Percentiles rank a stretch among this genome's conserved stretches.
Evolutionary conservation across 306 rosid species (phyloP).

Genomic region (Pterocarpus macrocarpus): DNA sequence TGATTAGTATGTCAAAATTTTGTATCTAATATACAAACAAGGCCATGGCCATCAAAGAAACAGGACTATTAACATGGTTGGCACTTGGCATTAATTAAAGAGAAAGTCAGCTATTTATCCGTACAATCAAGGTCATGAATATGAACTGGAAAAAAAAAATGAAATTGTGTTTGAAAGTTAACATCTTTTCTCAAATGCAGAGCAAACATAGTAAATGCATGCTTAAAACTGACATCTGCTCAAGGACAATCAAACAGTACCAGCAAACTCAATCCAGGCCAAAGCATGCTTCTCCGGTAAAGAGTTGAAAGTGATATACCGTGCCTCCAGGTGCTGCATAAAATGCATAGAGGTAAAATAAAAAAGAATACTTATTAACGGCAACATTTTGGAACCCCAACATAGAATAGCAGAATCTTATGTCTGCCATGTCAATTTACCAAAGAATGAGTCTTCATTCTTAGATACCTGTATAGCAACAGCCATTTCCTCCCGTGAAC

Average conservation of each 20-base stretch:
- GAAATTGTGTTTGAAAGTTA: neutral
- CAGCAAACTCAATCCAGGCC: constrained; percentile 93
- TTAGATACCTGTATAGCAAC: constrained; percentile 75
- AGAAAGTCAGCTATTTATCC: constrained; percentile 15
- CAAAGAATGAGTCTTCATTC: constrained; percentile 34
- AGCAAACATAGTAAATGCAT: constrained; percentile 20
- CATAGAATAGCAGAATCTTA: neutral
- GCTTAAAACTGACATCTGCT: constrained; percentile 25
- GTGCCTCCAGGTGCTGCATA: constrained; percentile 89
- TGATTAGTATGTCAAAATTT: neutral
- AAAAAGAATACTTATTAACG: neutral
- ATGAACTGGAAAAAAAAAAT: neutral
- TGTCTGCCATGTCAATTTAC: neutral
- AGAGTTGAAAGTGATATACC: constrained; percentile 89
- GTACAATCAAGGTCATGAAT: neutral
- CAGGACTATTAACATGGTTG: neutral
- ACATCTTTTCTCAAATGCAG: neutral
- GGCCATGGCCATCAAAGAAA: constrained; percentile 3
- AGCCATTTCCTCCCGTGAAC: constrained; percentile 93
- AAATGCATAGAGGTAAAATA: constrained; percentile 13
- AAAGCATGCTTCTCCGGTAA: constrained; percentile 85
- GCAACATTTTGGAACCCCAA: constrained; percentile 20
- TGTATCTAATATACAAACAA: constrained; percentile 26
- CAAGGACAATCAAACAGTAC: constrained; percentile 53
- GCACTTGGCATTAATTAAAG: constrained; percentile 20